Conservation (phyloP, 495 filamentous ascomycete species). For the Tuber microsphaerosporum region DNA sequence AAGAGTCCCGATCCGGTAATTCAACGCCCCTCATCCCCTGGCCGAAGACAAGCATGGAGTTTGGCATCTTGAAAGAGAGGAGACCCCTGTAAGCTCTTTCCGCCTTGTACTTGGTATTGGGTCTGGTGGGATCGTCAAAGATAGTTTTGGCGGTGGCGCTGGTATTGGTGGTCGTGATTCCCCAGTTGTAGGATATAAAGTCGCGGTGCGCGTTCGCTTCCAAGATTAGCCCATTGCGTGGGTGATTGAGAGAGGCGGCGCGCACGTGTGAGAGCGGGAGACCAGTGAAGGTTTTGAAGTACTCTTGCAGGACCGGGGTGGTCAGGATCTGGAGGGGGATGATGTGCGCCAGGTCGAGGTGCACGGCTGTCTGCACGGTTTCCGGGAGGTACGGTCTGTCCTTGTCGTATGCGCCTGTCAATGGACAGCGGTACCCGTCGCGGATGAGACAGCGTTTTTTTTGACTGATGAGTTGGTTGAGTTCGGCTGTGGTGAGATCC, state of each 20-base stretch:
- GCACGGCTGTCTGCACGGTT: neutral
- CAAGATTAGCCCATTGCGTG: constrained; percentile 7
- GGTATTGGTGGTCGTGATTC: neutral
- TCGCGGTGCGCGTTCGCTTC: constrained; percentile 3
- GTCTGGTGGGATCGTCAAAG: neutral
- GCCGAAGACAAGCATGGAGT: neutral
- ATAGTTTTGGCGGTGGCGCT: neutral
- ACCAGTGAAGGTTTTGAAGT: neutral
- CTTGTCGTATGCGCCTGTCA: neutral
- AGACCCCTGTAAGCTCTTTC: neutral
- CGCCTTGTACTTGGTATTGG: neutral
- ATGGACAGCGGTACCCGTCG: constrained; percentile 3
- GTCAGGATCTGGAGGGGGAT: neutral
- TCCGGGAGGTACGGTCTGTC: neutral
- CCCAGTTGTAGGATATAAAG: constrained; percentile 9
- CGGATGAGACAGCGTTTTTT: neutral
- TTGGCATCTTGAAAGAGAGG: neutral
- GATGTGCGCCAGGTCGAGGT: constrained; percentile 6
- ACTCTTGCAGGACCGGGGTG: neutral
- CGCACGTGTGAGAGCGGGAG: neutral
- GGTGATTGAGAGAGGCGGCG: neutral
- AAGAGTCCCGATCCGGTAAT: neutral
- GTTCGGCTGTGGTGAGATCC: too few species aligned
- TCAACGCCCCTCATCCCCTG: neutral
- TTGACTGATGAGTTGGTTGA: neutral